Evolutionary conservation across 495 filamentous ascomycete genomes (phyloP), one percentile per base, ranked within the genome.

Genomic region (Hypomontagnella submonticulosa): DNA sequence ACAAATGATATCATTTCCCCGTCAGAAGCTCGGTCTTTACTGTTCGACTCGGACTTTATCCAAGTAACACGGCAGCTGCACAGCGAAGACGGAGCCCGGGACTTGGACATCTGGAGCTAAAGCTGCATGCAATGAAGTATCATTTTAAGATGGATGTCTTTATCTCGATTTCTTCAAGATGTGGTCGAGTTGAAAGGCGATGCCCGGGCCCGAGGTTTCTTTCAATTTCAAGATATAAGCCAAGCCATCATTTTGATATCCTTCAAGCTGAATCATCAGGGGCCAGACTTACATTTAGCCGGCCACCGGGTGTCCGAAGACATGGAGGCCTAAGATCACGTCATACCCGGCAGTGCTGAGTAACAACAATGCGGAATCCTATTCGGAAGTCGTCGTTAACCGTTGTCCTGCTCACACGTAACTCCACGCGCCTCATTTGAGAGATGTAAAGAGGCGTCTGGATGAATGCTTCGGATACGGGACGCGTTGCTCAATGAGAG

Each of bases 1-100:
- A 72, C 63, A 72, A 72, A 72, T 72, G 70, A 72, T 72, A 72
- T 72, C 70, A 72, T 70, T 46, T 51, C 50, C 27, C 3, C 54
- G 49, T 59, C 54, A 44, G 42, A 52, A 59, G 43, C 42, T 68
- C 65, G 65, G 63, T 13, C 30, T 49, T 54, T 49, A 16, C 4
- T 6, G 19, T 11, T 53, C 27, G 43, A 19, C 50, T 60, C 65
- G 65, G 65, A 68, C 54, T 68, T 68, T 59, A 67, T 19, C 36
- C 16, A 49, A 4, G 38, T 51, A 49, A 13, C 30, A 56, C 38
- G 13, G 34, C 51, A 43, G 51, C 56, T 59, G 34, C 46, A 54
- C 43, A 57, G 53, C 58, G 58, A 62, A 49, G 48, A 53, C 64
- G 57, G 64, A 57, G 57, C 51, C 51, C 16, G 42, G 20, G 12